Evolutionary conservation across 331 rosid species (phyloP).

Genomic region (Telfairia occidentalis): DNA sequence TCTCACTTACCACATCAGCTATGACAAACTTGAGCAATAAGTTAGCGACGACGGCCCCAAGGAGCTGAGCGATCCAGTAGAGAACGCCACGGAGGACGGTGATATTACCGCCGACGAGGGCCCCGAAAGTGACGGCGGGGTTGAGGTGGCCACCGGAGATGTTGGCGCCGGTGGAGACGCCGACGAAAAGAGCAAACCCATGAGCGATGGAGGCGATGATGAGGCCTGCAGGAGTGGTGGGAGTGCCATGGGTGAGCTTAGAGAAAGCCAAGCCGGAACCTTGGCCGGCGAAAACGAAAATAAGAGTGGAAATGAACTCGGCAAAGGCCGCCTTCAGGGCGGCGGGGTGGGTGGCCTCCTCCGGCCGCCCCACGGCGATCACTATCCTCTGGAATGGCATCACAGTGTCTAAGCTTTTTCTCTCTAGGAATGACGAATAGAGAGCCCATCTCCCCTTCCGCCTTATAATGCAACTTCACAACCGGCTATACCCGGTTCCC

Average conservation of each 20-base stretch:
- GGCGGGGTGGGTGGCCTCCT: constrained; percentile 8
- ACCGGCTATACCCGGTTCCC: constrained; percentile 5
- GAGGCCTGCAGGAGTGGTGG: not conserved
- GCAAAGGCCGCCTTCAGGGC: constrained; percentile 13
- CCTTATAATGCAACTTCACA: not conserved
- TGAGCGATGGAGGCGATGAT: constrained; percentile 2
- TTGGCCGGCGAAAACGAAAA: constrained; percentile 15
- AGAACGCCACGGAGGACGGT: not conserved
- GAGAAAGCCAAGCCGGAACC: constrained; percentile 11
- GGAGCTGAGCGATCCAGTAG: constrained; percentile 14
- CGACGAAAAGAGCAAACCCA: constrained; percentile 12
- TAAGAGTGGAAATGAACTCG: constrained; percentile 7
- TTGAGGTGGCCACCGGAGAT: constrained; percentile 15
- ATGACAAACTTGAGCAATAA: not conserved
- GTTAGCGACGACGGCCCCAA: constrained; percentile 7
- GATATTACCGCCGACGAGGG: constrained; percentile 7
- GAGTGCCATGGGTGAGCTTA: not conserved
- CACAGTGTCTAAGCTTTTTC: not conserved
- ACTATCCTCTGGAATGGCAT: not conserved
- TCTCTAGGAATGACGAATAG: not conserved
- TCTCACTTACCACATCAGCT: not conserved
- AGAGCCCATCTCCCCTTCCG: not conserved
- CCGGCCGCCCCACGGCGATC: constrained; percentile 4
- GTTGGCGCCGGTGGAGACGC: constrained; percentile 9
- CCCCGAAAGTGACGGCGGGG: constrained; percentile 14